Evolutionary conservation across 1,139 yeast species (phyloP).

Genomic region (Candida labiduridarum): DNA sequence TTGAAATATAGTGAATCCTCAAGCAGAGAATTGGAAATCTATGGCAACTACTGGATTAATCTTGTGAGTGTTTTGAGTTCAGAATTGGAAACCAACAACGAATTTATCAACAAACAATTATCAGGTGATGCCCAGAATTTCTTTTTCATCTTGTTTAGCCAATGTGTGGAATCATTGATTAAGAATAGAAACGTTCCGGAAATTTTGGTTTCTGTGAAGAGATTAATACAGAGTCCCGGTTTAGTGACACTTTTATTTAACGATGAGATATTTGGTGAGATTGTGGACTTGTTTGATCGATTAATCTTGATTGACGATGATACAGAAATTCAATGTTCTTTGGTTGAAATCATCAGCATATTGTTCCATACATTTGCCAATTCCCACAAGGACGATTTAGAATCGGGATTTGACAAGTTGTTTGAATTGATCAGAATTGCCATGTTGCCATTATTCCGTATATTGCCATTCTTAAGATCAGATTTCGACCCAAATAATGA

Average conservation of each 20-base stretch:
- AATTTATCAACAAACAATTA: conserved; percentile 38
- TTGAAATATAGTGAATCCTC: conserved; percentile 55
- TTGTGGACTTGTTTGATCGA: conserved; percentile 75
- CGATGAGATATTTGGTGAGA: conserved; percentile 73
- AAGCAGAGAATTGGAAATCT: conserved; percentile 57
- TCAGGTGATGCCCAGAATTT: conserved; percentile 72
- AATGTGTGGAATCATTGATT: conserved; percentile 76
- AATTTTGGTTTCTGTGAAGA: conserved; percentile 55
- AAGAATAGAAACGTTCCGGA: conserved; percentile 44
- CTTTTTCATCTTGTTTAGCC: conserved; percentile 80
- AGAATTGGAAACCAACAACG: conserved; percentile 55
- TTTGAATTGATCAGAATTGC: conserved; percentile 80
- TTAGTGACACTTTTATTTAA: conserved; percentile 64
- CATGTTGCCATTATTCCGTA: conserved; percentile 61
- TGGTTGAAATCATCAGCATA: conserved; percentile 59
- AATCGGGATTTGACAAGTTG: conserved; percentile 69
- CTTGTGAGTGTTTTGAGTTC: conserved; percentile 77
- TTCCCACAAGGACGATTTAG: conserved; percentile 36
- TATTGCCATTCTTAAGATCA: conserved; percentile 62
- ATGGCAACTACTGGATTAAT: conserved; percentile 75
- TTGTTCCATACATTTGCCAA: conserved; percentile 39
- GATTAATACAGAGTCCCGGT: conserved; percentile 58
- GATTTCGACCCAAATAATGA: conserved; percentile 41
- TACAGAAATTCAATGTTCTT: conserved; percentile 50
- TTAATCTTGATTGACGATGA: conserved; percentile 62